These are phyloP conservation scores for Collybiopsis confluens DNA, from an alignment of 768 basidiomycete species.

Conservation along the genomic window DNA sequence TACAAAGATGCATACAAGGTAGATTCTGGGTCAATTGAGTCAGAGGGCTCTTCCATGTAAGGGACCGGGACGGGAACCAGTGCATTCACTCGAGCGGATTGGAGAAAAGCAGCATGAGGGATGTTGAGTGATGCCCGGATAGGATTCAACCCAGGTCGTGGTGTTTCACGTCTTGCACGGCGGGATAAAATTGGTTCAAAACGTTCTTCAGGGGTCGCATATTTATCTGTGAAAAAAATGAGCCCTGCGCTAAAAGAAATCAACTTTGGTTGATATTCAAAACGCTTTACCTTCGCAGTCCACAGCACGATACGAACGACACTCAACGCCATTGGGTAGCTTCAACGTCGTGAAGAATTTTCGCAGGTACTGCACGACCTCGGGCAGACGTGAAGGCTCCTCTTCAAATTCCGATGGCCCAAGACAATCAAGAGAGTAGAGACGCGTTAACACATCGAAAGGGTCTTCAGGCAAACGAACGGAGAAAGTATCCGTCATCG, in stretches of 20 bases:
- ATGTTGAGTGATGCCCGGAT: slow-evolving; percentile 22
- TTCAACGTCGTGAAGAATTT: slow-evolving; percentile 1
- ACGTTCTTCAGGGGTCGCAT: slow-evolving; percentile 24
- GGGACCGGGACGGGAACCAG: not conserved
- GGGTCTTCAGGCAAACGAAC: slow-evolving; percentile 54
- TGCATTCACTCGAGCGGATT: slow-evolving; percentile 17
- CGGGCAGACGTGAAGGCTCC: slow-evolving; percentile 31
- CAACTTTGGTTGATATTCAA: not conserved
- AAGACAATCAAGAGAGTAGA: slow-evolving; percentile 28
- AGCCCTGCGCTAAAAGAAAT: not conserved
- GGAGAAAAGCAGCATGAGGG: slow-evolving; percentile 17
- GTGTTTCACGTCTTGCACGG: slow-evolving; percentile 44
- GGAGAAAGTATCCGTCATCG: slow-evolving; percentile 46
- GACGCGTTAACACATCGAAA: slow-evolving; percentile 36
- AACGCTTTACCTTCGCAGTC: slow-evolving; percentile 26
- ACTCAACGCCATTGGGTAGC: not conserved
- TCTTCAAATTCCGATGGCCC: slow-evolving; percentile 37
- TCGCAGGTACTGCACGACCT: slow-evolving; percentile 31
- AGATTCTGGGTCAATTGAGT: slow-evolving; percentile 23
- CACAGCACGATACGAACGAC: slow-evolving; percentile 34
- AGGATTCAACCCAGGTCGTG: slow-evolving; percentile 27
- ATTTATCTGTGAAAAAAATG: no score
- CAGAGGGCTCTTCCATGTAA: slow-evolving; percentile 24
- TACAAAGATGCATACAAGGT: slow-evolving; percentile 32
- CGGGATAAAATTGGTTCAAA: slow-evolving; percentile 43